phyloP scores from a whole-genome alignment of 2,329 filamentous ascomycete species.

The Pseudonectria foliicola region DNA sequence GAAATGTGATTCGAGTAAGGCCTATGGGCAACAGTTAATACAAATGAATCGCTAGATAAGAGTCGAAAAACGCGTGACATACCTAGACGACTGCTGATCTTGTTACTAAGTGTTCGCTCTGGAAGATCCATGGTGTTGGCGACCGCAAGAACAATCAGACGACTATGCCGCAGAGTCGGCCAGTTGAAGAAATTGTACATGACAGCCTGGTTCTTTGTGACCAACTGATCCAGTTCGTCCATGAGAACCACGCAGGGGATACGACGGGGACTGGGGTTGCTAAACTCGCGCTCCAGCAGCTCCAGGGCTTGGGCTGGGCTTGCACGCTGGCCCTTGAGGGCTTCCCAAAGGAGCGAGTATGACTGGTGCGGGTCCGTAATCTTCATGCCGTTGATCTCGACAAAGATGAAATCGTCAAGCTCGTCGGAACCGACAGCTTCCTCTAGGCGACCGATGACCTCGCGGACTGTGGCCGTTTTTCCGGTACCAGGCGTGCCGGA shows the following conservation, averaged over 20 bases:
- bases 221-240: conserved; percentile 96
- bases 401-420: conserved; percentile 96
- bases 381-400: conserved; percentile 99
- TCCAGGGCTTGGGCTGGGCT: conserved; percentile 87
- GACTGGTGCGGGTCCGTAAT: conserved; percentile 96
- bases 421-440: conserved; percentile 83
- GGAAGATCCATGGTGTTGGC: conserved; percentile 99
- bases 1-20: conserved; percentile 90
- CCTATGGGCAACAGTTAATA: conserved; percentile 31
- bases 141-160: conserved; percentile 91
- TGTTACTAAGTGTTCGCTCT: conserved; percentile 93
- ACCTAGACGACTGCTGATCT: conserved; percentile 85
- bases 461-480: conserved; percentile 94
- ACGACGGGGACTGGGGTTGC: conserved; percentile 78
- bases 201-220: conserved; percentile 97
- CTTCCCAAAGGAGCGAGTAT: conserved; percentile 93
- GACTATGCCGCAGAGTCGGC: conserved; percentile 84
- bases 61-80: conserved; percentile 19
- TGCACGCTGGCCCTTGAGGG: conserved; percentile 85
- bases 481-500: conserved; percentile 97
- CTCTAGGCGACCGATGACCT: conserved; percentile 85
- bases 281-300: conserved; percentile 87
- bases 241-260: conserved; percentile 96
- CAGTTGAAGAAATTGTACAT: conserved; percentile 99
- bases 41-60: neutral